phyloP scores from a whole-genome alignment of 179 eudicot genomes.

The Spinacia oleracea region DNA sequence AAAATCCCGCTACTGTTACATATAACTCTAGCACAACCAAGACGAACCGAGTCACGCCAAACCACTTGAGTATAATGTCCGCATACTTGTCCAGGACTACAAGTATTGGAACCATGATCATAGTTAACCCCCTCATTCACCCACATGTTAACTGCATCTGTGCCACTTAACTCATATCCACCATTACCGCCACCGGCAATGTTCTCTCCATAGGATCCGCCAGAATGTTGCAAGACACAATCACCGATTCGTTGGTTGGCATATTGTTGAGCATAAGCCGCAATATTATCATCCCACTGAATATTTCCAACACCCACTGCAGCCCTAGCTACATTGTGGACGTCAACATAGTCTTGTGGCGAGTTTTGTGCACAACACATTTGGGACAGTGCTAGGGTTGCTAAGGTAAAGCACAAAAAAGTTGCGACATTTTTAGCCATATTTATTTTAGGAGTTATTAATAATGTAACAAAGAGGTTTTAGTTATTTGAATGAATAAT shows the following conservation, averaged over 20 bases:
- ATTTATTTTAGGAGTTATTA: not conserved
- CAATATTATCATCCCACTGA: constrained; percentile 36
- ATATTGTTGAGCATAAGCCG: constrained; percentile 42
- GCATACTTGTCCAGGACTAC: constrained; percentile 31
- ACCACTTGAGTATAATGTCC: constrained; percentile 54
- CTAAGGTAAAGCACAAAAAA: not conserved
- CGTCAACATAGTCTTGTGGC: constrained; percentile 34
- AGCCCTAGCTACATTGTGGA: constrained; percentile 42
- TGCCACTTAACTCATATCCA: constrained; percentile 11
- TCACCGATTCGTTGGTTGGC: constrained; percentile 33
- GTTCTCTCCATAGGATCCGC: constrained; percentile 38
- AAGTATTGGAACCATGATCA: constrained; percentile 35
- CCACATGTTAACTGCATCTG: constrained; percentile 41
- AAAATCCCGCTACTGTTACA: constrained; percentile 32
- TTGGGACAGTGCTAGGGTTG: constrained; percentile 15
- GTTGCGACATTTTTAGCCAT: not conserved
- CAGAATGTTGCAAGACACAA: constrained; percentile 22
- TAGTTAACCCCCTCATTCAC: constrained; percentile 39
- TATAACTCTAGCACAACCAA: constrained; percentile 41
- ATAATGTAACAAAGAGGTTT: not conserved
- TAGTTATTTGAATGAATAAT: not conserved
- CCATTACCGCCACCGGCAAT: constrained; percentile 30
- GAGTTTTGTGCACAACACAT: constrained; percentile 38
- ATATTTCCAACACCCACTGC: constrained; percentile 38
- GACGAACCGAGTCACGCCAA: constrained; percentile 34